Percentiles rank a stretch among this genome's conserved stretches.
phyloP scores from a whole-genome alignment of 1,139 yeast species.

The Taiozyma sp. region DNA sequence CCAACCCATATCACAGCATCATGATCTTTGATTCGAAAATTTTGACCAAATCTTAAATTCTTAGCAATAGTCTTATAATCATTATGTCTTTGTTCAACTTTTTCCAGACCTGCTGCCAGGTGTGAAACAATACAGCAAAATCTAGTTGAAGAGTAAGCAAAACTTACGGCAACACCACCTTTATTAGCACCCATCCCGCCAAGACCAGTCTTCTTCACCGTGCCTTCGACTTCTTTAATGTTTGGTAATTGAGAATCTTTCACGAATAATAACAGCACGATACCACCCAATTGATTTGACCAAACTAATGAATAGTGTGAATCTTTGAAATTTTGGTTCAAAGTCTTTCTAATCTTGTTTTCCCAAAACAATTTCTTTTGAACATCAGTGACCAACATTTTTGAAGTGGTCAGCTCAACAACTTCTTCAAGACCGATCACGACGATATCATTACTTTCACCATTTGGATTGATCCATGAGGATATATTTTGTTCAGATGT shows the following conservation, averaged over 20 bases:
- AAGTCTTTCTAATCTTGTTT: slow-evolving; percentile 48
- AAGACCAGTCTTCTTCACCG: slow-evolving; percentile 80
- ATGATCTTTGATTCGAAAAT: slow-evolving; percentile 67
- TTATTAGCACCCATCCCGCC: slow-evolving; percentile 93
- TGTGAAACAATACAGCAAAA: slow-evolving; percentile 88
- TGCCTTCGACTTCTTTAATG: slow-evolving; percentile 74
- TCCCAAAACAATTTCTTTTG: slow-evolving; percentile 79
- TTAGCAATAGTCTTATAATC: slow-evolving; percentile 80
- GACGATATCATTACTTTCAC: slow-evolving; percentile 57
- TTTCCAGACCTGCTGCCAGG: slow-evolving; percentile 88
- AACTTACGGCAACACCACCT: slow-evolving; percentile 87
- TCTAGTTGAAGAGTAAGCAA: slow-evolving; percentile 70
- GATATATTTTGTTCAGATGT: slow-evolving; percentile 47
- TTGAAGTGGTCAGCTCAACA: slow-evolving; percentile 86
- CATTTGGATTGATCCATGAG: slow-evolving; percentile 54
- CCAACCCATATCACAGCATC: slow-evolving; percentile 93
- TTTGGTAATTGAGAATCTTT: slow-evolving; percentile 55
- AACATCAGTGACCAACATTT: slow-evolving; percentile 79
- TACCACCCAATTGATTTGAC: slow-evolving; percentile 91
- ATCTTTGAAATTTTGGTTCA: slow-evolving; percentile 38
- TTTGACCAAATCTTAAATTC: slow-evolving; percentile 75
- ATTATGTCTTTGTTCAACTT: slow-evolving; percentile 81
- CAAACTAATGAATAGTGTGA: slow-evolving; percentile 66
- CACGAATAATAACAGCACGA: slow-evolving; percentile 72
- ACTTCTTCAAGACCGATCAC: slow-evolving; percentile 89